Evolutionary conservation across 2,329 filamentous ascomycete genomes (phyloP).

Genomic region (Diaporthe nobilis): DNA sequence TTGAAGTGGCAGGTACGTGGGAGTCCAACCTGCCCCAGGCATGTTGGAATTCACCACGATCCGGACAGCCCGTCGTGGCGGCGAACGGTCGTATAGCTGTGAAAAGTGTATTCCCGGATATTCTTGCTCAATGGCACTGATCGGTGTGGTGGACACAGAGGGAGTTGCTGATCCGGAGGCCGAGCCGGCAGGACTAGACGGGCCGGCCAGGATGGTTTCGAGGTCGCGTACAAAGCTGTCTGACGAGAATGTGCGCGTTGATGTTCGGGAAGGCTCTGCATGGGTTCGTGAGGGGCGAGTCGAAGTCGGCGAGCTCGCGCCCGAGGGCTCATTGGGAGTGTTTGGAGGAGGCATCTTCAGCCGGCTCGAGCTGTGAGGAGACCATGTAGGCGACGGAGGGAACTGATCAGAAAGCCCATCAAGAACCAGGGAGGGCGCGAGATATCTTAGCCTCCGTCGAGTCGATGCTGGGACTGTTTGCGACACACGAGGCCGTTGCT

Average conservation of each 20-base stretch:
- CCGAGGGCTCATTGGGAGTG: conserved; percentile 34
- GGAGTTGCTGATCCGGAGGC: conserved; percentile 26
- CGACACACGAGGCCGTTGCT: neutral
- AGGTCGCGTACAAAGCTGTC: conserved; percentile 19
- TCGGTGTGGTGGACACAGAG: conserved; percentile 2
- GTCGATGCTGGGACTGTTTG: neutral
- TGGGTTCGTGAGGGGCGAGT: conserved; percentile 19
- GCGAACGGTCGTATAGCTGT: neutral
- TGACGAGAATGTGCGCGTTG: neutral
- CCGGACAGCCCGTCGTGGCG: neutral
- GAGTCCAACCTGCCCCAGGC: neutral
- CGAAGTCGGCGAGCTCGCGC: conserved; percentile 34
- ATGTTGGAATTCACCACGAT: no score
- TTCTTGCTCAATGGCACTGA: neutral
- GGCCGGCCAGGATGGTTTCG: conserved; percentile 17
- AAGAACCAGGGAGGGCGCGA: neutral
- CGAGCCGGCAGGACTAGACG: conserved; percentile 11
- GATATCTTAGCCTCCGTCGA: neutral
- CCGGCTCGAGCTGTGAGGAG: conserved; percentile 9
- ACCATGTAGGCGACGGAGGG: conserved; percentile 6
- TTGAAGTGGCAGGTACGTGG: neutral
- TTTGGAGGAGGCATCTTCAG: conserved; percentile 34
- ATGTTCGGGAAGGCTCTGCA: neutral
- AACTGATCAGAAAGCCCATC: neutral
- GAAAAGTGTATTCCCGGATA: neutral